Conservation (phyloP, 2,329 filamentous ascomycete genomes). For the Penicillium vulpinum region DNA sequence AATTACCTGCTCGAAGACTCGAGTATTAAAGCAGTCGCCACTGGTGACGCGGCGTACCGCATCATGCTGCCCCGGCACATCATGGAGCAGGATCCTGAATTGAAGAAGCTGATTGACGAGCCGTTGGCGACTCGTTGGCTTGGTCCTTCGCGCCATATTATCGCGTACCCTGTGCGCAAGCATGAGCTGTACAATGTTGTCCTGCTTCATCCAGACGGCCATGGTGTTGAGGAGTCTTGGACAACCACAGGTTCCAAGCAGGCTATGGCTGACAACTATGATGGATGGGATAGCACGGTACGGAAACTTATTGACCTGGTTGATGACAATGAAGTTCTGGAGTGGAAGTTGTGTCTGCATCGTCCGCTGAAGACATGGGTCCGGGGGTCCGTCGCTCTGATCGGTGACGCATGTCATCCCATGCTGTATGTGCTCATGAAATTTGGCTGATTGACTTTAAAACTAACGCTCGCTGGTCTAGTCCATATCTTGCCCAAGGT, state of each 20-base stretch:
- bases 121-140: conserved; percentile 74
- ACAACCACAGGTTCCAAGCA: conserved; percentile 63
- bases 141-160: conserved; percentile 71
- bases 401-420: conserved; percentile 50
- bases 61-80: conserved; percentile 71
- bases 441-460: background rate
- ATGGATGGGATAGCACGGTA: conserved; percentile 61
- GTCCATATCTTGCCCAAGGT: conserved; percentile 45
- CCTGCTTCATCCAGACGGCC: conserved; percentile 61
- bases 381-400: conserved; percentile 37
- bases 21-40: conserved; percentile 40
- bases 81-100: conserved; percentile 66
- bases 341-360: conserved; percentile 42
- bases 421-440: conserved; percentile 39
- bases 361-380: conserved; percentile 38
- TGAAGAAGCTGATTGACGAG: conserved; percentile 65
- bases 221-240: conserved; percentile 63
- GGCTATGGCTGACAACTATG: conserved; percentile 62
- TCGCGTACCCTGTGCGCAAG: conserved; percentile 71
- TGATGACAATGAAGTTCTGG: conserved; percentile 51
- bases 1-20: conserved; percentile 39
- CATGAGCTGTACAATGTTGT: conserved; percentile 67
- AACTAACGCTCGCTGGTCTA: conserved; percentile 11
- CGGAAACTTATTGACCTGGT: conserved; percentile 61
- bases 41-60: conserved; percentile 74